Evolutionary conservation across 805 yeast genomes (phyloP).

Genomic region (Lachancea nothofagi): DNA sequence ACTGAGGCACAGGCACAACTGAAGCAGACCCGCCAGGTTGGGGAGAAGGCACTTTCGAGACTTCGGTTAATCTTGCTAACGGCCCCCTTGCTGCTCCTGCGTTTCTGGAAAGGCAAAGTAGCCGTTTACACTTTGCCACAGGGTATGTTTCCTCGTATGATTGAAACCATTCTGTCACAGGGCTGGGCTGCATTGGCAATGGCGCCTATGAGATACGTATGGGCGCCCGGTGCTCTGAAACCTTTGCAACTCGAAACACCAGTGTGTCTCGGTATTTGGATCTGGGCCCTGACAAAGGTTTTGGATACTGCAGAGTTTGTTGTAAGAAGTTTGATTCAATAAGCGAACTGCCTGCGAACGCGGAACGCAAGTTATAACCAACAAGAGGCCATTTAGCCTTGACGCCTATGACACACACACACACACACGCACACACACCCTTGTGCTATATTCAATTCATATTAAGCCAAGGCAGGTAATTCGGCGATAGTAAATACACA

Average conservation of each 20-base stretch:
- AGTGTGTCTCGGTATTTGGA: slow-evolving; percentile 33
- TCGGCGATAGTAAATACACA: no score
- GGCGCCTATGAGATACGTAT: slow-evolving; percentile 23
- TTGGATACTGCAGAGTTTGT: slow-evolving; percentile 27
- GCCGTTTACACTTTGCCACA: slow-evolving; percentile 28
- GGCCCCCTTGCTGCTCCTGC: slow-evolving; percentile 28
- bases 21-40: slow-evolving; percentile 7
- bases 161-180: slow-evolving; percentile 30
- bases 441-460: no score
- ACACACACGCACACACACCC: no score
- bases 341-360: no score
- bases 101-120: slow-evolving; percentile 32
- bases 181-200: slow-evolving; percentile 30
- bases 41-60: slow-evolving; percentile 15
- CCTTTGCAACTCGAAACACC: slow-evolving; percentile 16
- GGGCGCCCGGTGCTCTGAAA: slow-evolving; percentile 7
- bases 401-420: no score
- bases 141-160: slow-evolving; percentile 27
- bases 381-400: no score
- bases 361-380: background rate
- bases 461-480: no score
- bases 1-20: slow-evolving; percentile 39
- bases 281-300: slow-evolving; percentile 31
- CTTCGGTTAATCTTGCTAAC: slow-evolving; percentile 26
- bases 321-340: slow-evolving; percentile 7